Percentiles rank a stretch among this genome's conserved stretches.
Evolutionary conservation across 805 yeast species (phyloP).

Genomic region (Cyberlindnera euphorbiae): DNA sequence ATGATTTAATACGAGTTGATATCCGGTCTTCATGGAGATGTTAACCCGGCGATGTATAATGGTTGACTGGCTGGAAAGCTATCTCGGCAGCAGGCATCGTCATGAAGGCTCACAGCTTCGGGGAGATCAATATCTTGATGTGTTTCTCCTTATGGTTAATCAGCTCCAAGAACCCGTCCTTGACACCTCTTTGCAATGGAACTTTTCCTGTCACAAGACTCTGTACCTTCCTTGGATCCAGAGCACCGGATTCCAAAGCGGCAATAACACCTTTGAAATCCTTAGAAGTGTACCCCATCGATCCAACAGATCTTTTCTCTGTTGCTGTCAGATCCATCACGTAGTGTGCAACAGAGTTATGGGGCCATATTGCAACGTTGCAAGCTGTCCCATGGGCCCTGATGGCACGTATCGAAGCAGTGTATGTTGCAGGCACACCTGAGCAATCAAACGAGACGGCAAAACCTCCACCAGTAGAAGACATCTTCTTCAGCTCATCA

Average conservation of each 20-base stretch:
- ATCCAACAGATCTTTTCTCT: constrained; percentile 41
- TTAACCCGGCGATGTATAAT: too few species aligned
- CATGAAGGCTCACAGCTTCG: constrained; percentile 18
- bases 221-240: constrained; percentile 32
- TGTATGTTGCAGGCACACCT: constrained; percentile 43
- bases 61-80: too few species aligned
- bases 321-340: constrained; percentile 42
- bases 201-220: constrained; percentile 37
- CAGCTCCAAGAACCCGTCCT: constrained; percentile 39
- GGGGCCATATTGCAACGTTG: constrained; percentile 47
- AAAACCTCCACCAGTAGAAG: constrained; percentile 41
- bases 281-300: constrained; percentile 38
- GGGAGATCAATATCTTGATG: constrained; percentile 40
- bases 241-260: constrained; percentile 34
- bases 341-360: constrained; percentile 36
- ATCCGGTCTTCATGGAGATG: too few species aligned
- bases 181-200: constrained; percentile 35
- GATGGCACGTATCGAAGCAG: constrained; percentile 35
- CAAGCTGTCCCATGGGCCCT: constrained; percentile 41
- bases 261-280: constrained; percentile 40
- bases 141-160: constrained; percentile 39
- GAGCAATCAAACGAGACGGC: constrained; percentile 51
- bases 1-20: too few species aligned
- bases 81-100: too few species aligned
- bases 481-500: constrained; percentile 29